Evolutionary conservation across 78 protist species (phyloP).

Genomic region (Guillardia theta): DNA sequence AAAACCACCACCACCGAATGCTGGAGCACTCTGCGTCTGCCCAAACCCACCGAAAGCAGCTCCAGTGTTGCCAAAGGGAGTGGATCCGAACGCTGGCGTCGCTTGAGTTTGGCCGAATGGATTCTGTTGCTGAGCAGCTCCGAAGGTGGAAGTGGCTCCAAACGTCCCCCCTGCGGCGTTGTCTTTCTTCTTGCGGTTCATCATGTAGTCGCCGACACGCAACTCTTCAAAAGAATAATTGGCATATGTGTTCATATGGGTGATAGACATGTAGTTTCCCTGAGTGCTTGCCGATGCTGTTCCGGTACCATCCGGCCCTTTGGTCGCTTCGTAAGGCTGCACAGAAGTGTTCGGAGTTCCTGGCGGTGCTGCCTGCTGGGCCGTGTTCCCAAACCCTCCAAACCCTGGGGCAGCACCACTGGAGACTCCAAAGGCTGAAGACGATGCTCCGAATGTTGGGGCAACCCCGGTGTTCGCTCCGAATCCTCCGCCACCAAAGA

Average conservation of each 20-base stretch:
- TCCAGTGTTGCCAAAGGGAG: background rate
- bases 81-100: too few relatives aligned
- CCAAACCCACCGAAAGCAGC: background rate
- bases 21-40: too few relatives aligned
- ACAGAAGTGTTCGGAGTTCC: background rate
- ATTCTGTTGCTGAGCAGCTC: too few relatives aligned
- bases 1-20: too few relatives aligned
- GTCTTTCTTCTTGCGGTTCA: background rate
- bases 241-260: background rate
- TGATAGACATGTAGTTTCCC: background rate
- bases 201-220: background rate
- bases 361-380: background rate
- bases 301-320: background rate
- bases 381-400: background rate
- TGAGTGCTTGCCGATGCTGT: background rate
- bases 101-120: too few relatives aligned
- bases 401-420: background rate
- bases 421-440: background rate
- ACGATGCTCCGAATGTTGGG: background rate
- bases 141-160: background rate
- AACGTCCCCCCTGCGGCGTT: background rate
- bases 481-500: background rate
- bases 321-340: background rate
- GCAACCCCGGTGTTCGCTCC: background rate
- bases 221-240: background rate